Percentiles rank a stretch among this genome's conserved stretches.
These are phyloP conservation scores for Amaranthus cruentus DNA, from an alignment of 148 eudicot genomes.

Conservation along the genomic window DNA sequence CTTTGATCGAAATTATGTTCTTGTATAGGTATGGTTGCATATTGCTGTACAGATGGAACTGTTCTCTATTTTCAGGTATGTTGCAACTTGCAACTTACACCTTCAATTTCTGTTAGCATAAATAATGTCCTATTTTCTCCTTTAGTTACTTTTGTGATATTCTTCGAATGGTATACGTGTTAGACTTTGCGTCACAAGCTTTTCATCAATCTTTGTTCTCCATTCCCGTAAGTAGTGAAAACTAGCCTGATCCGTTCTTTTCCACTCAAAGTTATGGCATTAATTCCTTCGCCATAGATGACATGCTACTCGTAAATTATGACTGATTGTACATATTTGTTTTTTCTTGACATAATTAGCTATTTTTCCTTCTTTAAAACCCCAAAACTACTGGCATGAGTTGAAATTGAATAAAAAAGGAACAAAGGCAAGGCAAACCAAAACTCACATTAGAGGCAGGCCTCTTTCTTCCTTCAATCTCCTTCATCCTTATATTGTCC, in stretches of 20 bases:
- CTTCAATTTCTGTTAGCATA: slow-evolving; percentile 3
- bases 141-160: not conserved
- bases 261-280: not conserved
- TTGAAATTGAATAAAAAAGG: too few relatives aligned
- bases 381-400: too few relatives aligned
- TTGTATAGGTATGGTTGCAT: slow-evolving; percentile 73
- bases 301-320: too few relatives aligned
- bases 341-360: too few relatives aligned
- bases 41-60: slow-evolving; percentile 78
- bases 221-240: not conserved
- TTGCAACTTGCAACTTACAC: not conserved
- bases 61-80: slow-evolving; percentile 70
- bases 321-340: too few relatives aligned
- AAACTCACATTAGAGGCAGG: too few relatives aligned
- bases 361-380: too few relatives aligned
- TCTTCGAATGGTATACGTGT: not conserved
- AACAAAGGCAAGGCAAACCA: too few relatives aligned
- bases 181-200: not conserved
- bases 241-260: not conserved
- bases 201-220: not conserved
- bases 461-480: too few relatives aligned
- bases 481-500: too few relatives aligned
- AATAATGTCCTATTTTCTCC: not conserved
- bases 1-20: slow-evolving; percentile 1
- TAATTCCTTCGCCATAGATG: too few relatives aligned